phyloP scores from a whole-genome alignment of 2,329 filamentous ascomycete species.

The Xylaria polymorpha region DNA sequence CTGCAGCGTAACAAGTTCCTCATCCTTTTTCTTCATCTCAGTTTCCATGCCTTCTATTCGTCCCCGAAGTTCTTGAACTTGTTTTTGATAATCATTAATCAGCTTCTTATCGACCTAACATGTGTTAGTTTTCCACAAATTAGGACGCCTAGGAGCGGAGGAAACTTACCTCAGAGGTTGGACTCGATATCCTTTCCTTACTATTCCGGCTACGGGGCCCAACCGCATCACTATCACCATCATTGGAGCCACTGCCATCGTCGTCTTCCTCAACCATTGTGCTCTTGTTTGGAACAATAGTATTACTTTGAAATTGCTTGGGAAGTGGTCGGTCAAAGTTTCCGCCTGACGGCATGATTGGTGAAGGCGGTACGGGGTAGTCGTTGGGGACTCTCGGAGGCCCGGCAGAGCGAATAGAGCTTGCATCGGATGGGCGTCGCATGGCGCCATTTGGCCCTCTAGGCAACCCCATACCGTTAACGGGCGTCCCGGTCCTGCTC shows the following conservation, averaged over 20 bases:
- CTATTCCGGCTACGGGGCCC: conserved; percentile 62
- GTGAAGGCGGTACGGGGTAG: conserved; percentile 69
- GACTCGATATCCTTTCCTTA: conserved; percentile 48
- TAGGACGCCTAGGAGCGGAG: neutral
- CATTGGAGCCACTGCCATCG: conserved; percentile 69
- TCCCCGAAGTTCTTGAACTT: conserved; percentile 78
- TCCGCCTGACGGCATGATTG: conserved; percentile 66
- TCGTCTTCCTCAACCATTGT: conserved; percentile 98
- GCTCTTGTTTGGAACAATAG: conserved; percentile 96
- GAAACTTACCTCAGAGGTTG: conserved; percentile 56
- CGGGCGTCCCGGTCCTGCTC: conserved; percentile 71
- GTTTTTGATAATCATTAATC: conserved; percentile 82
- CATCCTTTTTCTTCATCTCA: conserved; percentile 75
- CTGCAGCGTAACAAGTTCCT: conserved; percentile 70
- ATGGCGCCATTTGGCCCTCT: conserved; percentile 62
- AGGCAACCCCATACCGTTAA: conserved; percentile 66
- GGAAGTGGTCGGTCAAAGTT: conserved; percentile 81
- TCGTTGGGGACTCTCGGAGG: conserved; percentile 54
- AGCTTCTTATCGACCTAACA: conserved; percentile 73
- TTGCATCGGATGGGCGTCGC: conserved; percentile 70
- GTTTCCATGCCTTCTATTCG: conserved; percentile 79
- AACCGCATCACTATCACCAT: conserved; percentile 72
- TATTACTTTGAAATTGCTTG: conserved; percentile 94
- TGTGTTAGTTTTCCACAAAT: conserved; percentile 31
- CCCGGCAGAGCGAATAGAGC: conserved; percentile 64